phyloP scores from a whole-genome alignment of 495 filamentous ascomycete species.

The Podospora sp. region DNA sequence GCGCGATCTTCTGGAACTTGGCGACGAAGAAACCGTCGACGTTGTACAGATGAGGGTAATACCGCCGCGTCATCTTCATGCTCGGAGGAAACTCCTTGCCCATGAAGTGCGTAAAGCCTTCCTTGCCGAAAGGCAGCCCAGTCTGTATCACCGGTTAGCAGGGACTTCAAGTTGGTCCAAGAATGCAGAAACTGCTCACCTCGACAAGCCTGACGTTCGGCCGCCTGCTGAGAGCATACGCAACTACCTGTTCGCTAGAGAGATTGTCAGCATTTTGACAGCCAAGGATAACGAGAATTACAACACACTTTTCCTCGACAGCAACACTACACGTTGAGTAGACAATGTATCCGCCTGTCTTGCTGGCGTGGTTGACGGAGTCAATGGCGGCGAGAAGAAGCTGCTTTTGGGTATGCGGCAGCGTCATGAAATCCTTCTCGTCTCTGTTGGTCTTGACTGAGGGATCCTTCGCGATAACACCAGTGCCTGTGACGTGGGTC shows the following conservation, averaged over 20 bases:
- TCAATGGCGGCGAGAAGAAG: slow-evolving; percentile 92
- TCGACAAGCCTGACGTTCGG: slow-evolving; percentile 94
- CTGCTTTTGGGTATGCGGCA: slow-evolving; percentile 94
- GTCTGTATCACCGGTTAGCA: slow-evolving; percentile 48
- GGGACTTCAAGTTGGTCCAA: neutral
- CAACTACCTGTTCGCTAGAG: slow-evolving; percentile 90
- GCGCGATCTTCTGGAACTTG: slow-evolving; percentile 92
- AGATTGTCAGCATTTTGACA: slow-evolving; percentile 70
- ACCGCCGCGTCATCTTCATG: slow-evolving; percentile 83
- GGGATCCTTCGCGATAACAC: slow-evolving; percentile 92
- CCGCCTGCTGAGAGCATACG: slow-evolving; percentile 85
- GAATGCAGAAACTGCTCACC: slow-evolving; percentile 18
- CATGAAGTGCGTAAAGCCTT: slow-evolving; percentile 85
- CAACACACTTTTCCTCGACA: slow-evolving; percentile 40
- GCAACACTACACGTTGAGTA: slow-evolving; percentile 76
- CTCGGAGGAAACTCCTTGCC: slow-evolving; percentile 85
- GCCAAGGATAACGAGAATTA: slow-evolving; percentile 36
- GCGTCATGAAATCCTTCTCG: slow-evolving; percentile 84
- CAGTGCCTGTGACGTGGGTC: slow-evolving; percentile 33
- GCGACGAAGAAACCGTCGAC: slow-evolving; percentile 98
- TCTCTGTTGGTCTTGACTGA: slow-evolving; percentile 97
- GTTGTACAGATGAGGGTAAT: slow-evolving; percentile 94
- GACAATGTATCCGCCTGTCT: slow-evolving; percentile 92
- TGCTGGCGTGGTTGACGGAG: slow-evolving; percentile 64
- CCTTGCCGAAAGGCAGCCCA: slow-evolving; percentile 86